Percentiles rank a stretch among this genome's conserved stretches.
Conservation (phyloP, 331 rosid genomes). For the Spiraea crenata region DNA sequence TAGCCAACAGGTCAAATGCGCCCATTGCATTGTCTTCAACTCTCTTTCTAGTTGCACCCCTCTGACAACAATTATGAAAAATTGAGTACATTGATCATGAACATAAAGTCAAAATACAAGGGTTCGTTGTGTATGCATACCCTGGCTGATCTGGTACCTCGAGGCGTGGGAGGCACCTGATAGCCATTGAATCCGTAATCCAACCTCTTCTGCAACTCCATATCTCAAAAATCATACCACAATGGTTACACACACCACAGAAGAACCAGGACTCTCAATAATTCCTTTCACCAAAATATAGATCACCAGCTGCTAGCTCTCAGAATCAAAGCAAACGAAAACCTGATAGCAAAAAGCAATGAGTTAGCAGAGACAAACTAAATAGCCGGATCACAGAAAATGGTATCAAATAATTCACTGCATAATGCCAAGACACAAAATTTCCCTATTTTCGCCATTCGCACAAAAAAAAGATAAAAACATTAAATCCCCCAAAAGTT, state of each 20-base stretch:
- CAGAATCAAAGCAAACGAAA: slow-evolving; percentile 18
- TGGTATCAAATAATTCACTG: background rate
- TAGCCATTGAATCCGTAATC: slow-evolving; percentile 76
- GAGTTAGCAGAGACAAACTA: slow-evolving; percentile 4
- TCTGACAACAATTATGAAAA: slow-evolving; percentile 30
- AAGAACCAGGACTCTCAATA: slow-evolving; percentile 15
- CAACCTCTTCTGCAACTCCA: slow-evolving; percentile 79
- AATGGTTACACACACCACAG: slow-evolving; percentile 27
- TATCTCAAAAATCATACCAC: slow-evolving; percentile 73
- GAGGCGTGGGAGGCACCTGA: slow-evolving; percentile 60
- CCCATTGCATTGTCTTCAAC: slow-evolving; percentile 55
- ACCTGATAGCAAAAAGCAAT: slow-evolving; percentile 41
- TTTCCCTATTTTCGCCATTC: background rate
- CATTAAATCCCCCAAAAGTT: background rate
- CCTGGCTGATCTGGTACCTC: slow-evolving; percentile 70
- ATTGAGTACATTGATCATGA: slow-evolving; percentile 13
- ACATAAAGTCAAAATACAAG: background rate
- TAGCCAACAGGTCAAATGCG: slow-evolving; percentile 89
- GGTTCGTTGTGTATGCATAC: slow-evolving; percentile 38
- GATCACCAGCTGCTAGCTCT: slow-evolving; percentile 18
- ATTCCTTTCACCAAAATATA: slow-evolving; percentile 22
- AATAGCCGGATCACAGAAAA: background rate
- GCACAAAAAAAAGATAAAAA: background rate
- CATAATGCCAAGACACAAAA: too few relatives aligned
- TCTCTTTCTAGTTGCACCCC: slow-evolving; percentile 41